Conservation (phyloP, 148 eudicot genomes). For the Fallopia convolvulus region DNA sequence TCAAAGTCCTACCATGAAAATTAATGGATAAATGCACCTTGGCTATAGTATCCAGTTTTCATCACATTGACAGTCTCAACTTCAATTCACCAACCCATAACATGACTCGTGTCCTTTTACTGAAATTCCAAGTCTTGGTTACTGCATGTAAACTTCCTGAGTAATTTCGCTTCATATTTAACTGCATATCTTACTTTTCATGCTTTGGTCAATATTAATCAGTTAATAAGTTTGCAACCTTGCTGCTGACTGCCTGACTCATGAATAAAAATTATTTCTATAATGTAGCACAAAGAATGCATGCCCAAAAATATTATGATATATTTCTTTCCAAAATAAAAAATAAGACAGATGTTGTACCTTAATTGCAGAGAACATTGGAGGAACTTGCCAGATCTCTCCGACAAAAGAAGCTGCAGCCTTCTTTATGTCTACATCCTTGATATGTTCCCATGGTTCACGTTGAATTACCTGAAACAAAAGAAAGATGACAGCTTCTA, state of each 20-base stretch:
- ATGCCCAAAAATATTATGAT: not conserved
- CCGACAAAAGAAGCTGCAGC: conserved; percentile 79
- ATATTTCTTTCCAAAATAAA: not conserved
- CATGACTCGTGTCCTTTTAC: not conserved
- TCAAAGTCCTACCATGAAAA: not conserved
- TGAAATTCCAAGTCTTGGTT: not conserved
- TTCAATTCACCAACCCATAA: not conserved
- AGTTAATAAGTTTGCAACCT: not conserved
- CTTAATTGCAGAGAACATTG: conserved; percentile 98
- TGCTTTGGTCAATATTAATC: not conserved
- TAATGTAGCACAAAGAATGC: not conserved
- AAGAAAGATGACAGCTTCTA: not conserved
- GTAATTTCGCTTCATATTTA: not conserved
- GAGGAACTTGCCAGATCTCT: conserved; percentile 99
- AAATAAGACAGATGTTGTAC: conserved; percentile 23
- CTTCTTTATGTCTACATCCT: conserved; percentile 76
- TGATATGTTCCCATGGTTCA: conserved; percentile 96
- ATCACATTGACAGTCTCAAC: not conserved
- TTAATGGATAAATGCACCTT: not conserved
- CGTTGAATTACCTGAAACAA: conserved; percentile 73
- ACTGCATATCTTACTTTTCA: not conserved
- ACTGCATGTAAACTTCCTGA: not conserved
- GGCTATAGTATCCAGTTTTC: not conserved
- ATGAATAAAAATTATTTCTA: not conserved
- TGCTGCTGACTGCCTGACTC: not conserved